A percentile compares a stretch with the other conserved stretches of the same genome.
phyloP scores from a whole-genome alignment of 768 basidiomycete genomes.

The Psilocybe azurescens region DNA sequence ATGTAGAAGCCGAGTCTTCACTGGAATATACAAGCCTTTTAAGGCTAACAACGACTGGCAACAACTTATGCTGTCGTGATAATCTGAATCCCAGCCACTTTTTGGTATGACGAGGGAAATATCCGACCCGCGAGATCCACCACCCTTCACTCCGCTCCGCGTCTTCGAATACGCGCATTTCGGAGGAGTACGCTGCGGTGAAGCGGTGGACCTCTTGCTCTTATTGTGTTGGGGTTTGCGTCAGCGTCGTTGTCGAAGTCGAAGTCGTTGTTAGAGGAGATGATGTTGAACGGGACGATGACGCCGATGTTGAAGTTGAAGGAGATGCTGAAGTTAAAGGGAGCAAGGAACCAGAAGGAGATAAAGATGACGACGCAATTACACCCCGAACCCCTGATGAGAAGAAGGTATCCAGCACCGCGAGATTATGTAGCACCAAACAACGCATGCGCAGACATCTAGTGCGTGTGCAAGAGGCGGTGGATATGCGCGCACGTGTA shows the following conservation, averaged over 20 bases:
- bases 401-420: conserved; percentile 71
- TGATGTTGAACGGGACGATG: too few relatives aligned
- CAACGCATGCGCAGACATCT: conserved; percentile 85
- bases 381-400: conserved; percentile 52
- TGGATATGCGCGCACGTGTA: conserved; percentile 73
- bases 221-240: conserved; percentile 21
- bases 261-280: too few relatives aligned
- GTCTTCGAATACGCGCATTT: conserved; percentile 46
- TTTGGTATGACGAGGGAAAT: too few relatives aligned
- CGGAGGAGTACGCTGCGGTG: conserved; percentile 52
- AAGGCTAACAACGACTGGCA: too few relatives aligned
- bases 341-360: conserved; percentile 7
- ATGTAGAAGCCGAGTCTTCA: too few relatives aligned
- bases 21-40: too few relatives aligned
- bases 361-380: too few relatives aligned
- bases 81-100: too few relatives aligned
- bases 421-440: conserved; percentile 78
- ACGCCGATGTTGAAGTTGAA: too few relatives aligned
- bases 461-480: conserved; percentile 86
- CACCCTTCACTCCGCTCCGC: conserved; percentile 41
- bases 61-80: too few relatives aligned
- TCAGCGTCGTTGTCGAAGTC: conserved; percentile 16
- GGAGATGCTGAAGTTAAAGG: too few relatives aligned
- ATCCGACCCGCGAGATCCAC: too few relatives aligned
- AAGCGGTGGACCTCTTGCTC: conserved; percentile 58